Evolutionary conservation across 2,329 filamentous ascomycete species (phyloP).

Genomic region (Paecilomyces variotii): DNA sequence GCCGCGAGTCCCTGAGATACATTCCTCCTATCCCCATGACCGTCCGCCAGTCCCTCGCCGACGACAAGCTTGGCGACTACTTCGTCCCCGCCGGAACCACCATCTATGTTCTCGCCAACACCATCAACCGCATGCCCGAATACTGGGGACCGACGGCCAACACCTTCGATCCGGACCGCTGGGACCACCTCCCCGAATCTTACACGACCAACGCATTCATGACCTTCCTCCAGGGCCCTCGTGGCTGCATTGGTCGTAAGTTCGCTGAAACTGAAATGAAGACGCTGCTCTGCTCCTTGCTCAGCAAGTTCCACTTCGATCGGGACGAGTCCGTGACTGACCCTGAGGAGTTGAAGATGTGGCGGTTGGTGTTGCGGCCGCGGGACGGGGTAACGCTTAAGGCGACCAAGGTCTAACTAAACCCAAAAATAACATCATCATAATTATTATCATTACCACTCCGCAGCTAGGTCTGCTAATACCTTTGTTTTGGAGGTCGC

Average conservation of each 20-base stretch:
- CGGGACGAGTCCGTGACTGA: slow-evolving; percentile 29
- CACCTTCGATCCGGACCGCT: slow-evolving; percentile 37
- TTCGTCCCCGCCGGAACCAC: slow-evolving; percentile 36
- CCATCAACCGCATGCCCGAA: slow-evolving; percentile 32
- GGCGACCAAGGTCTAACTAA: slow-evolving; percentile 15
- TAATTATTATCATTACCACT: not conserved
- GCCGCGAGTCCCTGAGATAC: slow-evolving; percentile 40
- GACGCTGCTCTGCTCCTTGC: slow-evolving; percentile 23
- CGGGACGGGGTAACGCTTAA: slow-evolving; percentile 37
- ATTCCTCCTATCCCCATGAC: slow-evolving; percentile 42
- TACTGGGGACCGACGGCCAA: slow-evolving; percentile 37
- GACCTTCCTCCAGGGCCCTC: slow-evolving; percentile 25
- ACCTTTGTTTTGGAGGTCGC: not conserved
- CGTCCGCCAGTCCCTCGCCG: slow-evolving; percentile 34
- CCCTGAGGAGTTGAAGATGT: slow-evolving; percentile 43
- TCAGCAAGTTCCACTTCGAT: slow-evolving; percentile 27
- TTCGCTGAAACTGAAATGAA: slow-evolving; percentile 32
- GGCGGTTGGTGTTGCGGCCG: slow-evolving; percentile 39
- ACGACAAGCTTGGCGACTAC: slow-evolving; percentile 34
- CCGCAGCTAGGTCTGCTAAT: not conserved
- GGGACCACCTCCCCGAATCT: slow-evolving; percentile 31
- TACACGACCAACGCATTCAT: slow-evolving; percentile 30
- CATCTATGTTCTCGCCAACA: slow-evolving; percentile 36
- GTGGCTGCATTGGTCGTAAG: slow-evolving; percentile 25
- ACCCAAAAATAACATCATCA: not conserved